Percentiles rank a stretch among this genome's conserved stretches.
Evolutionary conservation across 2,329 filamentous ascomycete species (phyloP).

Genomic region (Ascosphaera pollenicola): DNA sequence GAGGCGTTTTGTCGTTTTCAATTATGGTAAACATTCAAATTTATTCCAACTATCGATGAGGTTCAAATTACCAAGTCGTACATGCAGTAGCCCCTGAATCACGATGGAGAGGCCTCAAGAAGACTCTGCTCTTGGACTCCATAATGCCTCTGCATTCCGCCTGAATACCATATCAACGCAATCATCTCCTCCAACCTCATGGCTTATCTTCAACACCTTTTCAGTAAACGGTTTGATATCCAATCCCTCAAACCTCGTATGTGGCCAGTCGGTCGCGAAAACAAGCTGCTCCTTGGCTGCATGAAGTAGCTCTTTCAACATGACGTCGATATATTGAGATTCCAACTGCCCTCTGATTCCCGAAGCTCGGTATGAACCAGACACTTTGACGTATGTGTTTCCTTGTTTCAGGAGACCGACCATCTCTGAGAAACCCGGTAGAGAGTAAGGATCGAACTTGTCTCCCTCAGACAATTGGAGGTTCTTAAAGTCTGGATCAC

Average conservation of each 20-base stretch:
- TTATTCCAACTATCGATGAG: no score
- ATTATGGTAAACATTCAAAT: no score
- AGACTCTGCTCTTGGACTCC: constrained; percentile 10
- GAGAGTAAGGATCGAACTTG: constrained; percentile 19
- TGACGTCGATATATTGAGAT: constrained; percentile 24
- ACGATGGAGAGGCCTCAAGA: no score
- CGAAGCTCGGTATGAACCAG: constrained; percentile 30
- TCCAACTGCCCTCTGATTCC: constrained; percentile 12
- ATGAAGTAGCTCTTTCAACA: constrained; percentile 28
- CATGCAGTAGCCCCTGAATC: no score
- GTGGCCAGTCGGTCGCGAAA: constrained; percentile 42
- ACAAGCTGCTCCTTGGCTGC: constrained; percentile 26
- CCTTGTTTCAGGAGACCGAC: constrained; percentile 25
- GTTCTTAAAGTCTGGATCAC: constrained; percentile 8
- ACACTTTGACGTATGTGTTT: constrained; percentile 34
- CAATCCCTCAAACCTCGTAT: constrained; percentile 36
- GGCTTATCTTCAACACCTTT: constrained; percentile 31
- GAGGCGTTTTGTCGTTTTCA: no score
- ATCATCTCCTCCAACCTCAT: constrained; percentile 18
- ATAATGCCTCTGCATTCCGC: constrained; percentile 32
- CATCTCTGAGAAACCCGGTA: constrained; percentile 29
- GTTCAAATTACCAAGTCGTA: no score
- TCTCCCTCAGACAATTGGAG: neutral
- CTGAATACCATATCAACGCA: constrained; percentile 28
- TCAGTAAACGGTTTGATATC: constrained; percentile 34